Evolutionary conservation across 345 rosid genomes (phyloP), one percentile per base, ranked within the genome.

Genomic region (Populus pruinosa): DNA sequence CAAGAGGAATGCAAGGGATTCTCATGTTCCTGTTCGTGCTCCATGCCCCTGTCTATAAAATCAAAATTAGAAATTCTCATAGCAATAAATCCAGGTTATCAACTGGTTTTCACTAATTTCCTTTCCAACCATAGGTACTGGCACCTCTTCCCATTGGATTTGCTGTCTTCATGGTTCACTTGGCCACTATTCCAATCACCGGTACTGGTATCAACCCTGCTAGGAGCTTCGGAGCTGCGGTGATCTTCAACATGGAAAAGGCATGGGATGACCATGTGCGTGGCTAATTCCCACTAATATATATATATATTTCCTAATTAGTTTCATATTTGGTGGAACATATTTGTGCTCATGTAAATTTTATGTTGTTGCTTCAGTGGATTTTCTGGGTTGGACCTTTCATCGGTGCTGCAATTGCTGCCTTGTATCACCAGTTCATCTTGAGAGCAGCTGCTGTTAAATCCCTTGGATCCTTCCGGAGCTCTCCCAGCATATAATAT

Each of bases 381-480:
- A 84, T 86, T 23, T 86, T 86, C 84, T 86, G 89, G 89, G 89
- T 71, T 7, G 89, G 89, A 17, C 89, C 87, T 7, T 84, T 86
- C 83, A 67, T 86, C 20, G 89, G 89, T 14, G 87, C 87, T 2
- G 84, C 84, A 8, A 76, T 84, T n/a, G 89, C 87, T 25, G 87
- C 89, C 1, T 62, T 80, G 23, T 84, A 84, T 73, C 82, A 84
- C 79, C 87, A 86, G 53, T 78, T 69, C 70, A 68, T 86, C 11
- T 43, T 86, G 78, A 84, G 87, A 59, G 87, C 84, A 25, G 83
- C 68, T 20, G 85, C 87, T 67, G 81, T 23, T 33, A 83, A 81
- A 72, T 86, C 86, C 25, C 79, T 81, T n/a, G 85, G 85, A 16
- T 86, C 88, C 70, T 81, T 67, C 83, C 79, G 83, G 80, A 83